Evolutionary conservation across 345 rosid species (phyloP), one percentile per base, ranked within the genome.

Genomic region (Boechera stricta): DNA sequence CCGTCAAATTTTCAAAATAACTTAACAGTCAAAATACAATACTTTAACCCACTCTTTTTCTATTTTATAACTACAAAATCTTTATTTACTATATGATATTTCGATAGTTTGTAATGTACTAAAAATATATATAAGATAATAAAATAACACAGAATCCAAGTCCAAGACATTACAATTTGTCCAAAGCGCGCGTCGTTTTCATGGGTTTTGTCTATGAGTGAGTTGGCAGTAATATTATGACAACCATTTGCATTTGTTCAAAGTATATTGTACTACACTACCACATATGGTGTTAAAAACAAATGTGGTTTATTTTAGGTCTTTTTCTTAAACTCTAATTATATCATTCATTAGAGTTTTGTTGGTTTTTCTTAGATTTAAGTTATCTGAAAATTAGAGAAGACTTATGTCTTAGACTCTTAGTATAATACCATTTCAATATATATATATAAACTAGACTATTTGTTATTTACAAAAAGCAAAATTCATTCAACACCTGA

Each of bases 161-260:
- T 69, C 18, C 28, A 67, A 67, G 28, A 69, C 74, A 58, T 39
- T 57, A 75, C 55, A 12, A 38, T 67, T 69, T 76, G 69, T 76
- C 80, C 39, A 62, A 62, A 33, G 31, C 28, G 4, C 7, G n/a
- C 15, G 70, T 76, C 75, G 70, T 61, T 69, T 21, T 60, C 70
- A 69, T 67, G 39, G 75, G 49, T 6, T 39, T 69, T 52, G 80
- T 69, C 64, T 32, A 15, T 32, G 55, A 51, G 31, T 76, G 80
- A 42, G 41, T 62, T 61, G 80, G 75, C 75, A 42, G 33, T 32
- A 32, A 60, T 72, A 59, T 32, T 52, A 41, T 42, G 64, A 62
- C 79, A 51, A 61, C 7, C 79, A 52, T 21, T 76, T 59, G 62
- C 26, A 66, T 75, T 59, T 75, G 67, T 67, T 44, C 51, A 32